Evolutionary conservation across 345 rosid species (phyloP).

Genomic region (Gossypium rotundifolium): DNA sequence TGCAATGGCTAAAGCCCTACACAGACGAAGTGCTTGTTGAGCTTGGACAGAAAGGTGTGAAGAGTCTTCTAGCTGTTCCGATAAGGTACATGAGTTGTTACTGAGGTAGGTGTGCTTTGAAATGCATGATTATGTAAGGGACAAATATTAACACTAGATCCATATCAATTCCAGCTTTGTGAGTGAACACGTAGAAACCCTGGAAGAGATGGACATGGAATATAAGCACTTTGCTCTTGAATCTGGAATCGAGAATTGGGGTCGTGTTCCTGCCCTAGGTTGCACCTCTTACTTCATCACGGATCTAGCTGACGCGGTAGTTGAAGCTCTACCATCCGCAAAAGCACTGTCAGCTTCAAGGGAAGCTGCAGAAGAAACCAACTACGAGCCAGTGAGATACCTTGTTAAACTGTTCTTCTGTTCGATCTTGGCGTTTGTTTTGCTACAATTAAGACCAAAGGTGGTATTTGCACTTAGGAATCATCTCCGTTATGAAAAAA

Average conservation of each 20-base stretch:
- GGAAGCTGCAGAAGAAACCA: conserved; percentile 35
- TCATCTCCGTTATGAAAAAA: conserved; percentile 27
- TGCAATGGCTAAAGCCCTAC: conserved; percentile 92
- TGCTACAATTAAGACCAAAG: conserved; percentile 54
- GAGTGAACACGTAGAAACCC: conserved; percentile 90
- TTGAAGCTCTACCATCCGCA: conserved; percentile 80
- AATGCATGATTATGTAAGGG: background rate
- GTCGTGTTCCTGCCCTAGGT: conserved; percentile 79
- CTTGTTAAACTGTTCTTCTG: conserved; percentile 64
- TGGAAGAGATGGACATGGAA: conserved; percentile 94
- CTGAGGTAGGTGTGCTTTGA: background rate
- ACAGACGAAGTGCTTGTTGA: conserved; percentile 89
- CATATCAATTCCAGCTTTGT: conserved; percentile 53
- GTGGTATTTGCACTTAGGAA: conserved; percentile 55
- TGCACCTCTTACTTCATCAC: conserved; percentile 73
- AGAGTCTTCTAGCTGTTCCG: conserved; percentile 87
- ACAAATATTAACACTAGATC: background rate
- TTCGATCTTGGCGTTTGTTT: conserved; percentile 21
- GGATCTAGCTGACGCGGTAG: conserved; percentile 84
- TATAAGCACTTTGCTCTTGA: conserved; percentile 78
- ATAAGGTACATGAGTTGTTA: conserved; percentile 48
- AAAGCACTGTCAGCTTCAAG: conserved; percentile 38
- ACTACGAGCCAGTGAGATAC: conserved; percentile 23
- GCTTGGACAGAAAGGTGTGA: conserved; percentile 89
- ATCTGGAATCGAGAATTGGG: conserved; percentile 91